Evolutionary conservation across 2,329 filamentous ascomycete genomes (phyloP), one percentile per base, ranked within the genome.

Genomic region (Ceratocystis destructans): DNA sequence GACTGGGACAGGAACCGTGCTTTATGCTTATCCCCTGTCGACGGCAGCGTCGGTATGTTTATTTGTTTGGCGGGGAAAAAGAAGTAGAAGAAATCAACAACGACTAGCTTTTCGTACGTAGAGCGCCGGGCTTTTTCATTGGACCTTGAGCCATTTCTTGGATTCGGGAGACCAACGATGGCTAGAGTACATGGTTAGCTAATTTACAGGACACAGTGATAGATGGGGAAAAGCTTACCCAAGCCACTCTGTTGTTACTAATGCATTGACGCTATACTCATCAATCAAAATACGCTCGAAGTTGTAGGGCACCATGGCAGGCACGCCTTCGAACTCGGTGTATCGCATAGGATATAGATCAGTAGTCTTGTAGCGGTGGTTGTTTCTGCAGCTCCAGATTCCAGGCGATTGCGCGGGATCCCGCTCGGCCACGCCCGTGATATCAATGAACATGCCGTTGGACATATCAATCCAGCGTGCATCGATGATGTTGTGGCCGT

Each of bases 401-500:
- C 87, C 87, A 0, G 88, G 87, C 22, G 77, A 71, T 1, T 74
- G 74, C 17, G 78, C 77, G 0, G 82, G 80, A 41, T 89, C 79
- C 22, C 86, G 82, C 76, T 90, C 87, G 63, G 83, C 83, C 45
- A 94, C 76, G 12, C 83, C 89, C 0, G 90, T 94, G 72, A 95
- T 90, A 74, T 94, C 89, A 74, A 94, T 85, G 74, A 88, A 95
- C 72, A 93, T 80, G 61, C 89, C 89, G 71, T 86, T 94, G 66
- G 77, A 75, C 67, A 81, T 80, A 74, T 94, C 89, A 72, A 94
- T 89, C 88, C 88, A 95, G 59, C 90, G 82, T 28, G 86, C 89
- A 75, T 94, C 90, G 71, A 94, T 94, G 66, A 94, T 82, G 73
- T 95, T 95, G 72, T 80, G 77, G 20, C 88, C 88, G 71, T 88